Percentiles rank a stretch among this genome's conserved stretches.
phyloP scores from a whole-genome alignment of 345 rosid species.

The Sonneratia caseolaris region DNA sequence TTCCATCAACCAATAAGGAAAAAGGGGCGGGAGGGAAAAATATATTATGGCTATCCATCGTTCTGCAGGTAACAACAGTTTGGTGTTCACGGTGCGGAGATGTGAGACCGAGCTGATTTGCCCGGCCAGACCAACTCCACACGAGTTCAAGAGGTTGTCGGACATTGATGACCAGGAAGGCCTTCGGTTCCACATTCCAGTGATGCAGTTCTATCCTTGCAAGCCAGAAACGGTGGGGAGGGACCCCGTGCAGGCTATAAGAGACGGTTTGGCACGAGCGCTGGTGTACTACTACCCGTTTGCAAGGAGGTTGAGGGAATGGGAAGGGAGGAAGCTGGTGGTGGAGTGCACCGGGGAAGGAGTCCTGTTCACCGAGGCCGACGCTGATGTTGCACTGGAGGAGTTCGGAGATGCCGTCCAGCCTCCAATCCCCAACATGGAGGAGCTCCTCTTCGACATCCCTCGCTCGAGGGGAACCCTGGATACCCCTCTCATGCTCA shows the following conservation, averaged over 20 bases:
- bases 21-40: too few species aligned
- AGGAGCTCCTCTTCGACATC: constrained; percentile 42
- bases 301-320: constrained; percentile 45
- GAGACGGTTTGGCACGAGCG: constrained; percentile 22
- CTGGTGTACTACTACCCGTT: constrained; percentile 42
- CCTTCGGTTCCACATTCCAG: constrained; percentile 30
- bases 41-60: too few species aligned
- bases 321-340: constrained; percentile 28
- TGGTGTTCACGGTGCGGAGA: constrained; percentile 24
- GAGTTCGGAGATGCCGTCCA: constrained; percentile 34
- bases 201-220: constrained; percentile 21
- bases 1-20: too few species aligned
- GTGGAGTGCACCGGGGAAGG: constrained; percentile 56
- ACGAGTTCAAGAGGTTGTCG: constrained; percentile 32
- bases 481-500: constrained; percentile 31
- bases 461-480: constrained; percentile 33
- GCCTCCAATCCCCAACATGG: constrained; percentile 41
- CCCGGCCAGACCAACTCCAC: constrained; percentile 41
- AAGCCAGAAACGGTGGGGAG: constrained; percentile 17
- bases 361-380: constrained; percentile 37
- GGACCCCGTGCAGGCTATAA: constrained; percentile 32
- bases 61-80: too few species aligned
- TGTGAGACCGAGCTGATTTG: constrained; percentile 23
- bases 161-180: constrained; percentile 50
- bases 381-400: constrained; percentile 34